A percentile compares a stretch with the other conserved stretches of the same genome.
These are phyloP conservation scores for Noccaea bulbosa DNA, from an alignment of 345 rosid genomes.

Conservation along the genomic window DNA sequence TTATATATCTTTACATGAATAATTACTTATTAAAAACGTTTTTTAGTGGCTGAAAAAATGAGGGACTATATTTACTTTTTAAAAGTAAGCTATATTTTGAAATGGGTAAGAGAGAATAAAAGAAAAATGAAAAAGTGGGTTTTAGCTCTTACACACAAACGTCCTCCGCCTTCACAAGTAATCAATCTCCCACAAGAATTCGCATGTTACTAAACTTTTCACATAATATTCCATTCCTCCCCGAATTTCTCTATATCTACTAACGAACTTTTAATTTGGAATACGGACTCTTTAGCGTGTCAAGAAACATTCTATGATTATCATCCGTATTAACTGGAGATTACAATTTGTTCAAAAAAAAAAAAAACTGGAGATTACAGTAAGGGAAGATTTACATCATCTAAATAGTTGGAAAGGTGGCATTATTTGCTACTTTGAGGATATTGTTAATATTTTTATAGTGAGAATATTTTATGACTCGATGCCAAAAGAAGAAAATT, in stretches of 20 bases:
- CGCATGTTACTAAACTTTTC: slow-evolving; percentile 23
- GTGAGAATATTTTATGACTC: neutral
- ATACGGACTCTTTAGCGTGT: neutral
- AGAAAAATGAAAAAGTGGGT: slow-evolving; percentile 21
- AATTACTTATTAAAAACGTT: too few relatives aligned
- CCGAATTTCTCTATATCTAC: neutral
- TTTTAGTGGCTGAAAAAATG: slow-evolving; percentile 1
- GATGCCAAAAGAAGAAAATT: neutral
- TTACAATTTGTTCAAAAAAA: too few relatives aligned
- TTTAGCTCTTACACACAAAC: slow-evolving; percentile 36
- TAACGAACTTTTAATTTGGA: neutral
- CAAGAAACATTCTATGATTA: slow-evolving; percentile 14
- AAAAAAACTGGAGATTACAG: neutral
- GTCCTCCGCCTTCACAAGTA: slow-evolving; percentile 30
- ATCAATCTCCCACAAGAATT: slow-evolving; percentile 39
- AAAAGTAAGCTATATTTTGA: neutral
- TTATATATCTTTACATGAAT: neutral
- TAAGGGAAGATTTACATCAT: neutral
- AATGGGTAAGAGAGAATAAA: slow-evolving; percentile 35
- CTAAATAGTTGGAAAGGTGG: neutral
- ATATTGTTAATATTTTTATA: neutral
- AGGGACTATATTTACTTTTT: too few relatives aligned
- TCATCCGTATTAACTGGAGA: neutral
- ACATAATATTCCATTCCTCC: slow-evolving; percentile 10
- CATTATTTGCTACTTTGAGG: neutral